A percentile compares a stretch with the other conserved stretches of the same genome.
These are phyloP conservation scores for Magnusiomyces fungicola DNA, from an alignment of 1,139 yeast genomes.

Conservation along the genomic window DNA sequence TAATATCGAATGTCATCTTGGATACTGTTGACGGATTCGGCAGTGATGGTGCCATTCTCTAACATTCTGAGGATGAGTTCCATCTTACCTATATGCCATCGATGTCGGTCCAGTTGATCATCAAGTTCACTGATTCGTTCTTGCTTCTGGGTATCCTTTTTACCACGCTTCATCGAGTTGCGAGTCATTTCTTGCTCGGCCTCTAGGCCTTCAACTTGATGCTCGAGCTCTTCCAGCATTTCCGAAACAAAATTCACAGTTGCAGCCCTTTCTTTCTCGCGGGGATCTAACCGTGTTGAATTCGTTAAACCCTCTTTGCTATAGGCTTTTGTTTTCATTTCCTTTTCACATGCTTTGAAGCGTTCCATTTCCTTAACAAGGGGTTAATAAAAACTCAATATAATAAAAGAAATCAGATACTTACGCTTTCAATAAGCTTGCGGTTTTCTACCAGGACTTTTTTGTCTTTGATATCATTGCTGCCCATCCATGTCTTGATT, in stretches of 20 bases:
- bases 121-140: constrained; percentile 55
- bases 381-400: constrained; percentile 14
- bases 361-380: constrained; percentile 73
- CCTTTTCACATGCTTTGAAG: constrained; percentile 90
- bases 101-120: constrained; percentile 65
- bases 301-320: constrained; percentile 88
- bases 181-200: constrained; percentile 61
- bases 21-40: constrained; percentile 70
- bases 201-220: constrained; percentile 74
- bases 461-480: constrained; percentile 88
- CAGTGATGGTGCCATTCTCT: constrained; percentile 77
- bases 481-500: constrained; percentile 90
- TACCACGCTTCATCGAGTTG: constrained; percentile 46
- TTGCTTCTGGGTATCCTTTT: constrained; percentile 49
- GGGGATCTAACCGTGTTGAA: constrained; percentile 62
- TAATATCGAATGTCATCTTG: constrained; percentile 90
- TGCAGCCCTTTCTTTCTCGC: constrained; percentile 72
- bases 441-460: constrained; percentile 73
- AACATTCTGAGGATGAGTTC: constrained; percentile 71
- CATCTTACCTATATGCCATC: constrained; percentile 67
- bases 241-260: constrained; percentile 64
- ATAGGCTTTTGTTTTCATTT: constrained; percentile 92
- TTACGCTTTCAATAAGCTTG: constrained; percentile 60
- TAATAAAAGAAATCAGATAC: not conserved
- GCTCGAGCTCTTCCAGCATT: constrained; percentile 73